Evolutionary conservation across 306 rosid genomes (phyloP).

Genomic region (Cajanus cajan): DNA sequence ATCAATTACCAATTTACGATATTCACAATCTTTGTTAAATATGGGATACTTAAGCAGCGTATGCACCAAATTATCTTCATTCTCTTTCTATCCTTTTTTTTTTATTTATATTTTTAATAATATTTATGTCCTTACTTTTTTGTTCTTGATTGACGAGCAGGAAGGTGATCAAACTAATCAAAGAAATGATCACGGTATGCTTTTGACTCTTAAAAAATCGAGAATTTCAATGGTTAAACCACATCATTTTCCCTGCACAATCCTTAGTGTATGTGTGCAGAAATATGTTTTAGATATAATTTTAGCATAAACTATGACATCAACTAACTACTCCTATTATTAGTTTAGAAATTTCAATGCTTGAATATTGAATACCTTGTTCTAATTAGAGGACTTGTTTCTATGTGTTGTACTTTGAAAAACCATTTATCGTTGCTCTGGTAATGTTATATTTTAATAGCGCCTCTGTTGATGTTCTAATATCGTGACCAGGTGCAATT

Average conservation of each 20-base stretch:
- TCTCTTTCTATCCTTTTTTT: not conserved
- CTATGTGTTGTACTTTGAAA: not conserved
- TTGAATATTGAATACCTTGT: not conserved
- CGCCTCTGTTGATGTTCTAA: too few species aligned
- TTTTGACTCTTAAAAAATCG: not conserved
- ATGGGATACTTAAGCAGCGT: conserved; percentile 42
- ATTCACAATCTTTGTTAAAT: not conserved
- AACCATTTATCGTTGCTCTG: not conserved
- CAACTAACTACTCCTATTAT: not conserved
- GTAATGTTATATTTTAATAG: too few species aligned
- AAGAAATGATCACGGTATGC: conserved; percentile 25
- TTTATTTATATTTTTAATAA: not conserved
- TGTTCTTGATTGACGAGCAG: conserved; percentile 14
- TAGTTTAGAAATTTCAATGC: not conserved
- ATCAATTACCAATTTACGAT: not conserved
- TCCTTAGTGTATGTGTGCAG: not conserved
- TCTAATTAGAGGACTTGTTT: not conserved
- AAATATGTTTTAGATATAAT: not conserved
- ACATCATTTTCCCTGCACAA: not conserved
- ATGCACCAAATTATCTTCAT: conserved; percentile 7
- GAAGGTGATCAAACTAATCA: conserved; percentile 30
- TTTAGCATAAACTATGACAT: not conserved
- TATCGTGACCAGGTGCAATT: conserved; percentile 38
- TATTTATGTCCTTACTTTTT: not conserved
- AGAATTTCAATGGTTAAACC: not conserved